Conservation (phyloP, 2,329 filamentous ascomycete species). For the Fusarium sp. region DNA sequence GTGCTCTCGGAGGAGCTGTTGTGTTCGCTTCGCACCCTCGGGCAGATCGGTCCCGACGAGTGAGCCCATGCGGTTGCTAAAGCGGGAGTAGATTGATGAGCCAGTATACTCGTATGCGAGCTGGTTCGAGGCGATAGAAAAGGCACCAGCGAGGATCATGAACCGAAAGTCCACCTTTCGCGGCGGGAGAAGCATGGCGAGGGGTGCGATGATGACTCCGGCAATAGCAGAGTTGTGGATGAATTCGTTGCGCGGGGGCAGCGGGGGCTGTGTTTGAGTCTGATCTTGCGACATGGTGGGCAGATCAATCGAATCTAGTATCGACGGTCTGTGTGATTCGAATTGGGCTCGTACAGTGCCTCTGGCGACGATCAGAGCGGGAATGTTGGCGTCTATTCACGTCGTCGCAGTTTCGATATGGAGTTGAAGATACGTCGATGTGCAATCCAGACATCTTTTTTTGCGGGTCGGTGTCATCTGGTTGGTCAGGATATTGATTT, state of each 20-base stretch:
- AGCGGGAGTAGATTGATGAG: slow-evolving; percentile 62
- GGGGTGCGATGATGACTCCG: slow-evolving; percentile 59
- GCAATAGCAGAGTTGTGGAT: slow-evolving; percentile 63
- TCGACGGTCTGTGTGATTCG: not conserved
- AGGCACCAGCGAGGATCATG: slow-evolving; percentile 61
- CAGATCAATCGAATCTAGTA: not conserved
- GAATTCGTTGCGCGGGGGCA: slow-evolving; percentile 51
- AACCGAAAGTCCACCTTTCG: slow-evolving; percentile 64
- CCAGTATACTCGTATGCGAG: slow-evolving; percentile 69
- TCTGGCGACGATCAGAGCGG: not conserved
- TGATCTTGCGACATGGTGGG: slow-evolving; percentile 46
- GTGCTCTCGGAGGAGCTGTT: slow-evolving; percentile 61
- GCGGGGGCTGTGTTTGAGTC: slow-evolving; percentile 38
- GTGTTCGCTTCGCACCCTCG: slow-evolving; percentile 64
- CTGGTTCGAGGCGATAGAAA: slow-evolving; percentile 66
- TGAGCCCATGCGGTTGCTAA: slow-evolving; percentile 56
- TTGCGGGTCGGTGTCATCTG: not conserved
- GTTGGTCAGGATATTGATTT: not conserved
- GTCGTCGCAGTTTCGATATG: slow-evolving; percentile 14
- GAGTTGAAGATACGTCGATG: slow-evolving; percentile 23
- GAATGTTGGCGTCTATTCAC: not conserved
- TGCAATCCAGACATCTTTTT: slow-evolving; percentile 25
- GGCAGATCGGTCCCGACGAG: slow-evolving; percentile 67
- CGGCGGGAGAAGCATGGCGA: slow-evolving; percentile 64
- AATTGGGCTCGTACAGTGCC: not conserved